Evolutionary conservation across 1,284 basidiomycete genomes (phyloP).

Genomic region (Neolentinus lepideus): DNA sequence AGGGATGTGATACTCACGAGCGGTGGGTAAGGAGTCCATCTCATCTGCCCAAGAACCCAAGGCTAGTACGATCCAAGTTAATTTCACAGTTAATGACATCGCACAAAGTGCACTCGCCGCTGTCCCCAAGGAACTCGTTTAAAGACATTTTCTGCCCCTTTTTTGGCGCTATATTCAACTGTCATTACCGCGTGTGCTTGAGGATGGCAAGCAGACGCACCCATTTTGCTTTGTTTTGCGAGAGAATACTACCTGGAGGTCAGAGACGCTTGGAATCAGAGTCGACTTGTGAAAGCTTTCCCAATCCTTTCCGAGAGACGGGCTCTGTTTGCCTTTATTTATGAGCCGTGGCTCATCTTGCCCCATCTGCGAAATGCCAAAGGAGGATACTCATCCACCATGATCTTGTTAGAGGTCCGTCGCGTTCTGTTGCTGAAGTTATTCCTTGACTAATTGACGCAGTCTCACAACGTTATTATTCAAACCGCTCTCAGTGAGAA

Average conservation of each 20-base stretch:
- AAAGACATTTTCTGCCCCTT: constrained; percentile 89
- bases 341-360: not conserved
- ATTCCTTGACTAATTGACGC: constrained; percentile 7
- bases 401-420: constrained; percentile 69
- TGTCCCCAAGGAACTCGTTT: constrained; percentile 84
- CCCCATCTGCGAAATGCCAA: not conserved
- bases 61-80: constrained; percentile 31
- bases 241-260: constrained; percentile 1
- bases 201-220: constrained; percentile 13
- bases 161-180: constrained; percentile 57
- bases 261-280: not conserved
- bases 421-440: not conserved
- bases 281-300: not conserved
- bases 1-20: constrained; percentile 55
- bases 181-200: not conserved
- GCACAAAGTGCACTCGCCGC: constrained; percentile 38
- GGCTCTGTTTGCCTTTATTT: not conserved
- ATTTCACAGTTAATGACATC: constrained; percentile 7
- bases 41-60: constrained; percentile 96
- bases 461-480: constrained; percentile 92
- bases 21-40: constrained; percentile 84
- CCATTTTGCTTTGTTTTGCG: constrained; percentile 19
- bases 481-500: constrained; percentile 90
- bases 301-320: not conserved
- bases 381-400: constrained; percentile 18